phyloP scores from a whole-genome alignment of 202 grass and related monocot genomes.

The Bolboschoenoplectus hybrid region DNA sequence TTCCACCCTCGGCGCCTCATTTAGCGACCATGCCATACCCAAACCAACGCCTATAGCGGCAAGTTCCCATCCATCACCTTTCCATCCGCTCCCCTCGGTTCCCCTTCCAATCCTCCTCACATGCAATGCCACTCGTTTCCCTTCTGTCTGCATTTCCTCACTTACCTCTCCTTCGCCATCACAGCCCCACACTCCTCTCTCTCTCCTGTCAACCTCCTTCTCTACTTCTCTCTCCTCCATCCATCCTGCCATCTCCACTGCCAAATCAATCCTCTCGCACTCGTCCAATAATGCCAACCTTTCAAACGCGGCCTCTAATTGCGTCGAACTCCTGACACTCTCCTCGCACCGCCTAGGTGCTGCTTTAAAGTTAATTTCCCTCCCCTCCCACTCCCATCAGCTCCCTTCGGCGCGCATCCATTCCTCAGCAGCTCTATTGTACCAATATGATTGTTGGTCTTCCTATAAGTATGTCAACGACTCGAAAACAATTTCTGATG shows the following conservation, averaged over 20 bases:
- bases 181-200: conserved; percentile 24
- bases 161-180: conserved; percentile 42
- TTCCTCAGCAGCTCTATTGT: conserved; percentile 57
- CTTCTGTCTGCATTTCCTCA: conserved; percentile 51
- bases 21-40: not conserved
- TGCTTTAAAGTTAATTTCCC: conserved; percentile 25
- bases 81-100: conserved; percentile 36
- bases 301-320: conserved; percentile 71
- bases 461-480: conserved; percentile 75
- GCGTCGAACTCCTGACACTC: conserved; percentile 69
- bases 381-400: conserved; percentile 30
- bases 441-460: conserved; percentile 90
- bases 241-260: conserved; percentile 39
- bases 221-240: conserved; percentile 37
- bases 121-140: conserved; percentile 81
- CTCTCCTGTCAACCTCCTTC: conserved; percentile 44
- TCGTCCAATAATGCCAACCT: conserved; percentile 66
- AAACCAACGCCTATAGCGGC: not conserved
- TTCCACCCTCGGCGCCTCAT: conserved; percentile 41
- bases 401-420: conserved; percentile 47
- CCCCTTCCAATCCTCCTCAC: conserved; percentile 52
- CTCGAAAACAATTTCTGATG: conserved; percentile 56
- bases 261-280: conserved; percentile 52
- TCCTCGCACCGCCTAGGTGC: conserved; percentile 52
- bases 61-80: not conserved